Percentiles rank a stretch among this genome's conserved stretches.
These are phyloP conservation scores for Trichoderma orchidacearum DNA, from an alignment of 495 filamentous ascomycete species.

Conservation along the genomic window DNA sequence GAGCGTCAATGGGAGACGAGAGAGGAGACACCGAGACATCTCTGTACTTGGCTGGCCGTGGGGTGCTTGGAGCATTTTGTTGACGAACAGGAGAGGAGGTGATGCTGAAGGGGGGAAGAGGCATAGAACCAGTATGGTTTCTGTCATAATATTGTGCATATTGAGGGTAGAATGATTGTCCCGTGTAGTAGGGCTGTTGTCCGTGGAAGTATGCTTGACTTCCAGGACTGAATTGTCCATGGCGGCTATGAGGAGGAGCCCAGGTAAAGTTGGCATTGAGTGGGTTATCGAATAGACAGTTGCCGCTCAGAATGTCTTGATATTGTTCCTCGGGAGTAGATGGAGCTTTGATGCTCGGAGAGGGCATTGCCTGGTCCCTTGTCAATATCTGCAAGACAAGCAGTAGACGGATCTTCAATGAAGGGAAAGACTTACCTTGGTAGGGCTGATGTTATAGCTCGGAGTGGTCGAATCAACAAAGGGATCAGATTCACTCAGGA, in stretches of 20 bases:
- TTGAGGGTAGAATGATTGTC: not conserved
- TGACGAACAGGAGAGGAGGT: not conserved
- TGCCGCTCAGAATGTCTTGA: not conserved
- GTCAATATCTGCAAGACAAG: not conserved
- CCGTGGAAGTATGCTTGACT: not conserved
- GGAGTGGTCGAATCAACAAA: not conserved
- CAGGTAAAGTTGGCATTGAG: not conserved
- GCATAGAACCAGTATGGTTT: not conserved
- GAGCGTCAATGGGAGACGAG: not conserved
- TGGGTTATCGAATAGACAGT: not conserved
- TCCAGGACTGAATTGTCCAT: not conserved
- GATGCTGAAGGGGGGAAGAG: not conserved
- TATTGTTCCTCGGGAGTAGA: not conserved
- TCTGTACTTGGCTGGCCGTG: not conserved
- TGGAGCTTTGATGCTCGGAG: not conserved
- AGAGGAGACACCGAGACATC: not conserved
- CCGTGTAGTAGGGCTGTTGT: not conserved
- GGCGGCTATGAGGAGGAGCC: not conserved
- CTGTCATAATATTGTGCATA: not conserved
- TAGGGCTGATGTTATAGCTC: not conserved
- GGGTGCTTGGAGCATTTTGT: not conserved
- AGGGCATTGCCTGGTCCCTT: not conserved
- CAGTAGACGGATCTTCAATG: not conserved
- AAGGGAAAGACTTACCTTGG: not conserved
- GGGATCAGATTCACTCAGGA: not conserved